Evolutionary conservation across 305 asterid genomes (phyloP), one percentile per base, ranked within the genome.

Genomic region (Plantago lanceolata): DNA sequence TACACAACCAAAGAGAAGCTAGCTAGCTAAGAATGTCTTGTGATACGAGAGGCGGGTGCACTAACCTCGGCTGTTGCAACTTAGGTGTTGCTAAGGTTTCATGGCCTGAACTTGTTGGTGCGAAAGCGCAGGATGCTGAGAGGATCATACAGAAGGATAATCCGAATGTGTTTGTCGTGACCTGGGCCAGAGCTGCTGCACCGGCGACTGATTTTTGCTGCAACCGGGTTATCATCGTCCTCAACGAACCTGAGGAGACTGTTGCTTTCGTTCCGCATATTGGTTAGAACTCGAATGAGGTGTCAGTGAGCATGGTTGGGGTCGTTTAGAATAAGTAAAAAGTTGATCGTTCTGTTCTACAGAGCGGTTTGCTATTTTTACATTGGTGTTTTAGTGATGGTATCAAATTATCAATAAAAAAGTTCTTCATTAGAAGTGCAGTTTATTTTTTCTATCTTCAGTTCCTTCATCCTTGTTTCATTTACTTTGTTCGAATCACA

Each of bases 41-140:
- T 33, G 40, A 33, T 33, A 33, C 8, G 1, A 33, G 9, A 33
- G 40, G 59, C 8, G 59, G 59, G 4, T 54, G 59, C 59, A 5
- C 19, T 26, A 54, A 24, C 31, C 37, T 18, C 3, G 18, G 9
- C 18, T 54, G 59, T 54, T 54, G 59, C 40, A 14, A n/a, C 12
- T 24, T 54, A 4, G 59, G 59, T 11, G 2, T 3, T n/a, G 7
- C 31, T 2, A 54, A 54, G 59, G 35, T 24, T 5, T 8, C 19
- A 24, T 54, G 59, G 59, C 59, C 59, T 19, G 59, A 54, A 17
- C 59, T 54, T 3, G 0, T 54, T 0, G 59, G 59, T 15, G 59
- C 59, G 3, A 24, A 11, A 54, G 14, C 59, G 15, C 40, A 24
- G 16, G 59, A 54, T 26, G 59, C 40, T 26, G 59, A 54, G 59